Base-by-base conservation (phyloP, 2,329 filamentous ascomycete genomes). In the Penicillium hesseltinei region DNA sequence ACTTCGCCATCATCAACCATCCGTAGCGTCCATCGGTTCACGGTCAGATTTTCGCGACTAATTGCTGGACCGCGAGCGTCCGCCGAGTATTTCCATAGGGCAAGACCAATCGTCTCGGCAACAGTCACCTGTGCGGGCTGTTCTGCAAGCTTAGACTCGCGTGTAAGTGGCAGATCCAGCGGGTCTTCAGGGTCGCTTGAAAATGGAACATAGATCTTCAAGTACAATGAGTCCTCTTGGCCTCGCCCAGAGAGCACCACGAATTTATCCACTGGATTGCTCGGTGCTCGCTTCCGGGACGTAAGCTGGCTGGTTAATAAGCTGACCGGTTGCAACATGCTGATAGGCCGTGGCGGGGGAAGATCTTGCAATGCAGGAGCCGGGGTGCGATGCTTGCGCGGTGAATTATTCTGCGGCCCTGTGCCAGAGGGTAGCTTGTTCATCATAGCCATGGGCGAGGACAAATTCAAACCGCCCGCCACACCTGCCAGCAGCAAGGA, bases 1-100 rank as follows among this genome's bases (percentile, higher is more conserved):
- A 88, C 82, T 65, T 88, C 85, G 6, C 83, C 85, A 63, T 88
- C 85, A 63, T 88, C 85, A 9, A 87, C 84, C 81, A 88, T 87
- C n/a, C 85, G 79, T 52, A 88, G 72, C 27, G 84, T 82, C 85
- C 85, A 88, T 57, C 79, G 77, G 63, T 88, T 87, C 57, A 87
- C 82, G 54, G 82, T 84, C 53, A 81, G 72, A 61, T 85, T 83
- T 27, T 78, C 76, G 2, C 73, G 72, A 7, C 78, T 73, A 10
- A 88, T 73, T 1, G 78, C 62, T 9, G 85, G 85, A 56, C 84
- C 77, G 11, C 81, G 73, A 7, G 78, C 77, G 62, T 87, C 83
- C 66, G 87, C 83, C 17, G 79, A 77, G 63, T 87, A 88, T 52
- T 81, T 77, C 79, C 81, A 88, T n/a, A 88, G 71, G 8, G 81